Evolutionary conservation across 2,329 filamentous ascomycete genomes (phyloP).

Genomic region (Fusarium albosuccineum): DNA sequence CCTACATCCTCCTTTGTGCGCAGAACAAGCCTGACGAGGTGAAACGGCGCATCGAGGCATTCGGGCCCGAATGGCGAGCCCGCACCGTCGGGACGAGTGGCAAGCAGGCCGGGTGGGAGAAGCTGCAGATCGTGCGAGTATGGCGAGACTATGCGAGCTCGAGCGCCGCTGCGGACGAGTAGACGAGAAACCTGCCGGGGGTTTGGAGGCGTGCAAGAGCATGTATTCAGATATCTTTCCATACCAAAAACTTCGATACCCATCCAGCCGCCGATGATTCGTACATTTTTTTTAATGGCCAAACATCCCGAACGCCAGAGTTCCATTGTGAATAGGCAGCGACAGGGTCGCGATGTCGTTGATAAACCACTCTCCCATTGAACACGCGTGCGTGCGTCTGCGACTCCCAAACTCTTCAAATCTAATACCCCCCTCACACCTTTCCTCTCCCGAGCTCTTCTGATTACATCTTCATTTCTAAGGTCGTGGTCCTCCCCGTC

Average conservation of each 20-base stretch:
- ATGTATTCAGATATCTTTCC: slow-evolving; percentile 50
- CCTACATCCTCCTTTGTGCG: slow-evolving; percentile 90
- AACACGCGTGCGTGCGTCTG: not conserved
- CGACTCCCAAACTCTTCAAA: slow-evolving; percentile 24
- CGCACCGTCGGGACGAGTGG: slow-evolving; percentile 87
- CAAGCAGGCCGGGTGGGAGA: slow-evolving; percentile 93
- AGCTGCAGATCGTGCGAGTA: slow-evolving; percentile 87
- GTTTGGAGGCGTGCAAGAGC: slow-evolving; percentile 42
- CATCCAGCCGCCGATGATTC: slow-evolving; percentile 44
- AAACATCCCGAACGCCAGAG: slow-evolving; percentile 54
- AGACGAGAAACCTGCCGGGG: slow-evolving; percentile 6
- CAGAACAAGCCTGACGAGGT: slow-evolving; percentile 88
- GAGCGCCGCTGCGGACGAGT: slow-evolving; percentile 2
- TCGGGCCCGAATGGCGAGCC: slow-evolving; percentile 74
- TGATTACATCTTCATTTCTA: slow-evolving; percentile 9
- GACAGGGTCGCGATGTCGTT: slow-evolving; percentile 43
- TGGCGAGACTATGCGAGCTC: slow-evolving; percentile 67
- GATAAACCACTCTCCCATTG: slow-evolving; percentile 25
- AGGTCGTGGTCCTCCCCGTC: slow-evolving; percentile 51
- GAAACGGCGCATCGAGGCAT: slow-evolving; percentile 68
- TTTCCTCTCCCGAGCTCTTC: slow-evolving; percentile 1
- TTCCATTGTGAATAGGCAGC: slow-evolving; percentile 47
- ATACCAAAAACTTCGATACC: slow-evolving; percentile 47
- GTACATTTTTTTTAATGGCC: slow-evolving; percentile 47
- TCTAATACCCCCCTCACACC: not conserved